These are phyloP conservation scores for Lagenidium giganteum DNA, from an alignment of 352 stramenopile genomes.

Conservation along the genomic window DNA sequence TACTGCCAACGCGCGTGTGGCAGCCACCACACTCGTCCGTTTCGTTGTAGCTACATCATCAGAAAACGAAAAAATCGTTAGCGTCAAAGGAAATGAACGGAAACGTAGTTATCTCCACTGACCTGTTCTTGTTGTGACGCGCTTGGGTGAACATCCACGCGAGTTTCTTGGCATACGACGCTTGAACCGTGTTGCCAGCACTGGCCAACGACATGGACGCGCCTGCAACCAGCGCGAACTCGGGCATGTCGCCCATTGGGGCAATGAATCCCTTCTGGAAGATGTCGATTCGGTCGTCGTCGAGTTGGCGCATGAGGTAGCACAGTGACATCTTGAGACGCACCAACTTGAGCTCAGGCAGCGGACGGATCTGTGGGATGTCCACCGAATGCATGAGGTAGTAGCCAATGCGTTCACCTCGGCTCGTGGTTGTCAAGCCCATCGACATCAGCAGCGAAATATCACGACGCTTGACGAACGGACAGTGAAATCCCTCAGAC, in stretches of 20 bases:
- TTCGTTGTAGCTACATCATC: not conserved
- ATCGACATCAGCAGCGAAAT: constrained; percentile 8
- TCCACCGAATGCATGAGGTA: constrained; percentile 19
- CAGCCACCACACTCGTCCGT: constrained; percentile 8
- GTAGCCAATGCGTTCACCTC: constrained; percentile 12
- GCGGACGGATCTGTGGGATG: constrained; percentile 4
- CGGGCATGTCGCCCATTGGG: constrained; percentile 11
- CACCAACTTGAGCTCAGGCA: constrained; percentile 13
- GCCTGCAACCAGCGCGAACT: constrained; percentile 6
- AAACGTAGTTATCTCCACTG: not conserved
- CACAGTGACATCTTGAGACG: constrained; percentile 10
- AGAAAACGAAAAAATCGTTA: too few species aligned
- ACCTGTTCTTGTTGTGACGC: not conserved
- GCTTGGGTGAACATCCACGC: constrained; percentile 10
- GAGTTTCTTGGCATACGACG: constrained; percentile 11
- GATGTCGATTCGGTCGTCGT: constrained; percentile 9
- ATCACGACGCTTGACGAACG: constrained; percentile 12
- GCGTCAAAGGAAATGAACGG: too few species aligned
- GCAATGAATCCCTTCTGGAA: constrained; percentile 17
- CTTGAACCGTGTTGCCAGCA: constrained; percentile 3
- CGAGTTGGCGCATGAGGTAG: constrained; percentile 11
- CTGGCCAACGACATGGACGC: constrained; percentile 4
- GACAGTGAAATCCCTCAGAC: constrained; percentile 8
- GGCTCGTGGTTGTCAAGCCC: not conserved
- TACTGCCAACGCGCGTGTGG: constrained; percentile 3